Base-by-base conservation (phyloP, 805 yeast genomes). In the Priceomyces medius region DNA sequence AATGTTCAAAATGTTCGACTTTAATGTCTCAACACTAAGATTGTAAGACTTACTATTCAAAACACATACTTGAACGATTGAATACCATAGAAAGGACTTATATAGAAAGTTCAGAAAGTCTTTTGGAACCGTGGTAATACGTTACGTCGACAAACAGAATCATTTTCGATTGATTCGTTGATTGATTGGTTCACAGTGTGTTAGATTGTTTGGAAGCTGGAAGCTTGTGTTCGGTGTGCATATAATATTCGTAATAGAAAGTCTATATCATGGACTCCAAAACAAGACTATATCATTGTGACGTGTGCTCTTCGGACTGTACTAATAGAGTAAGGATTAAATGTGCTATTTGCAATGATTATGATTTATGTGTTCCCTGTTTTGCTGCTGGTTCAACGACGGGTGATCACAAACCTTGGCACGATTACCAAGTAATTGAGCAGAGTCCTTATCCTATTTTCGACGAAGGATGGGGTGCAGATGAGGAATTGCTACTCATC, bases 341-440 rank as follows among this genome's bases (percentile, higher is more conserved):
- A 38, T 93, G 99, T 71, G 98, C 97, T 0, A 83, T 81, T 24
- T 95, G 99, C 64, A 72, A 80, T 3, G 98, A 91, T 61, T 93
- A 91, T 56, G 99, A 93, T 61, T 69, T 93, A n/a, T 93, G 99
- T 71, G 98, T 95, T 4, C 96, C 96, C 2, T 93, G 99, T 62
- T 93, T 93, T 66, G 83, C 96, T 2, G 77, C 81, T 42, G 99
- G 99, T 10, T 68, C 77, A 12, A 68, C 78, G 17, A 78, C 93
- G 3, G 95, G 88, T 2, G 82, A 79, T 46, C 99, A 93, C 68
- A 83, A 88, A 61, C 98, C 99, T 8, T 87, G 81, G 76, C 99
- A 93, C 61, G 95, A 87, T 56, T 93, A 93, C 61, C 79, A 81
- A 55, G 86, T 93, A 12, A 82, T 91, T 20, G 99, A 93, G 62